phyloP scores from a whole-genome alignment of 768 basidiomycete species.

The Kwoniella botswanensis region DNA sequence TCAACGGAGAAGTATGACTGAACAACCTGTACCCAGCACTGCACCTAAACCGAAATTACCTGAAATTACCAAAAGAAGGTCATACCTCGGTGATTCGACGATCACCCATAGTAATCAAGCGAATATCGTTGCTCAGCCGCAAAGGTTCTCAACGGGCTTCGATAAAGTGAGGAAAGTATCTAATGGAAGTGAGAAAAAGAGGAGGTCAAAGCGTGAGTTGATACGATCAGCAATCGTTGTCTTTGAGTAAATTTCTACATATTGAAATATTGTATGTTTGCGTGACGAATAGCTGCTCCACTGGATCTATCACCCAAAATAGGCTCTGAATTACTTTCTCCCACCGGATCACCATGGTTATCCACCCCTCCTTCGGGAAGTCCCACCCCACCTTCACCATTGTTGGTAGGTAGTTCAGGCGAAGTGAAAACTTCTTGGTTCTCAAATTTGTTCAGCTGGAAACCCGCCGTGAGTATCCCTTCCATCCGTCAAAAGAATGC shows the following conservation, averaged over 20 bases:
- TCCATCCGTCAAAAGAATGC: background rate
- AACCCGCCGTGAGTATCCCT: conserved; percentile 60
- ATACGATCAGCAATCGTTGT: background rate
- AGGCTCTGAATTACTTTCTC: conserved; percentile 35
- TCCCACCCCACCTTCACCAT: conserved; percentile 37
- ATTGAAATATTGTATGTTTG: background rate
- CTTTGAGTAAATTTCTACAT: background rate
- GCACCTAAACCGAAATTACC: conserved; percentile 22
- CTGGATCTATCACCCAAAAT: conserved; percentile 41
- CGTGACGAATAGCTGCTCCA: conserved; percentile 32
- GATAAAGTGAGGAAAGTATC: conserved; percentile 23
- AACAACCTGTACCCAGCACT: conserved; percentile 16
- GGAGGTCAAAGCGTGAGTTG: conserved; percentile 48
- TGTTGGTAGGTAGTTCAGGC: conserved; percentile 45
- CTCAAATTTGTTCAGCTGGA: conserved; percentile 82
- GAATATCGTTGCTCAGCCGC: conserved; percentile 2
- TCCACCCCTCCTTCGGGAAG: conserved; percentile 26
- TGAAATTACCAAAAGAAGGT: conserved; percentile 29
- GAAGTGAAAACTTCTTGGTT: conserved; percentile 75
- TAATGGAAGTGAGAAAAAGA: conserved; percentile 24
- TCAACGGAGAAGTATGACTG: conserved; percentile 15
- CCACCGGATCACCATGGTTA: conserved; percentile 36
- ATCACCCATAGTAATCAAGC: conserved; percentile 20
- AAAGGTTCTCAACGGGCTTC: conserved; percentile 20
- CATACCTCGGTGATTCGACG: conserved; percentile 42